These are phyloP conservation scores for Marasmius tenuissimus DNA, from an alignment of 1,284 basidiomycete species.

Conservation along the genomic window DNA sequence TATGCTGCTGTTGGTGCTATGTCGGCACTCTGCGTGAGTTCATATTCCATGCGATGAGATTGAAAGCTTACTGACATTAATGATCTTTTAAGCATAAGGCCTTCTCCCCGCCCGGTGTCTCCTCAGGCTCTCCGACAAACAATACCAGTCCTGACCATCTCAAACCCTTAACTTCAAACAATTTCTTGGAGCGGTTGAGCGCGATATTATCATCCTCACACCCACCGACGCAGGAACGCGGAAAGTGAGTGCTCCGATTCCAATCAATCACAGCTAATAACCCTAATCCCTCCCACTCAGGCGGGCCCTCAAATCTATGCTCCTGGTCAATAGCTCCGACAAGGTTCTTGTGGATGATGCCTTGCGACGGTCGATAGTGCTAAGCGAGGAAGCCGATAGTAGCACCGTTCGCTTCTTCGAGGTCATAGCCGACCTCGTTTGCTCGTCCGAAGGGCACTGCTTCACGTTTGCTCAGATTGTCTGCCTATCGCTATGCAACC, in stretches of 20 bases:
- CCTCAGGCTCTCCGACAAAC: conserved; percentile 64
- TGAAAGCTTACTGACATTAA: conserved; percentile 6
- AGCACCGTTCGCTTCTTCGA: conserved; percentile 76
- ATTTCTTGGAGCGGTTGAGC: conserved; percentile 63
- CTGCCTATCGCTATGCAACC: conserved; percentile 84
- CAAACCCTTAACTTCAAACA: conserved; percentile 51
- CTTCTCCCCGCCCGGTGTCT: conserved; percentile 63
- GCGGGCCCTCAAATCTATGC: conserved; percentile 76
- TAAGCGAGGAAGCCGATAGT: conserved; percentile 50
- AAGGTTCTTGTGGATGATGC: conserved; percentile 68
- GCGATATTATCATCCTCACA: conserved; percentile 67
- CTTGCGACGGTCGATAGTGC: conserved; percentile 72
- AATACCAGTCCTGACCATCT: conserved; percentile 45
- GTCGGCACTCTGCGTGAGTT: conserved; percentile 82
- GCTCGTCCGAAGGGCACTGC: conserved; percentile 53
- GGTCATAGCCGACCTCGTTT: conserved; percentile 75
- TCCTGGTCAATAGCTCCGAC: conserved; percentile 63
- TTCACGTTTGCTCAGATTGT: conserved; percentile 77
- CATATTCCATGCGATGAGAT: conserved; percentile 8
- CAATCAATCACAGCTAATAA: background rate
- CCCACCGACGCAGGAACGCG: conserved; percentile 47
- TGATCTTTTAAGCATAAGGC: conserved; percentile 59
- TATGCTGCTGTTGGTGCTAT: conserved; percentile 81
- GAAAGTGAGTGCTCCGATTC: conserved; percentile 51
- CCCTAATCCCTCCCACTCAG: conserved; percentile 37